phyloP scores from a whole-genome alignment of 2,329 filamentous ascomycete species.

The Colletotrichum euphorbiae region DNA sequence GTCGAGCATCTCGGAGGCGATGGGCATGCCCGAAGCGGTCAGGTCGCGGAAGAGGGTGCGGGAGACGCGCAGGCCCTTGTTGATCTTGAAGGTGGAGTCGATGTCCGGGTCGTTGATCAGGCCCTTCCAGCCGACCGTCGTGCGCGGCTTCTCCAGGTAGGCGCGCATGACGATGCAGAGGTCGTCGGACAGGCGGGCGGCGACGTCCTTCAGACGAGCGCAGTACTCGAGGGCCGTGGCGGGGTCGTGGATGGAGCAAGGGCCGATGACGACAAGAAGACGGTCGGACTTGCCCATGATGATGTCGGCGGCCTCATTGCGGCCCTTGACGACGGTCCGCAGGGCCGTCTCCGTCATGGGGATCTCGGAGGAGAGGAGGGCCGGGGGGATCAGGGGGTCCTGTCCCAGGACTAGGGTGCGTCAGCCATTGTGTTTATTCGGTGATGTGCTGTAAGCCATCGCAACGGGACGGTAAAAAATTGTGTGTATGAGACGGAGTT shows the following conservation, averaged over 20 bases:
- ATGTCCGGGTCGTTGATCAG: slow-evolving; percentile 99
- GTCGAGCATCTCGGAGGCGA: slow-evolving; percentile 98
- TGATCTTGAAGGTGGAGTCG: slow-evolving; percentile 97
- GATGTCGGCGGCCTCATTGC: slow-evolving; percentile 76
- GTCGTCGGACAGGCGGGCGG: slow-evolving; percentile 83
- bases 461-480: background rate
- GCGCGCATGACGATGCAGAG: slow-evolving; percentile 96
- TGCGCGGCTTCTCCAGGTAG: slow-evolving; percentile 98
- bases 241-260: slow-evolving; percentile 98
- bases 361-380: slow-evolving; percentile 87
- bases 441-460: background rate
- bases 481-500: background rate
- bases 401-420: slow-evolving; percentile 82
- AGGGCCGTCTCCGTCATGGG: slow-evolving; percentile 74
- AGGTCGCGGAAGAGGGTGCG: slow-evolving; percentile 93
- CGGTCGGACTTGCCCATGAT: slow-evolving; percentile 85
- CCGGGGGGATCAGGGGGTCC: slow-evolving; percentile 91
- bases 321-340: slow-evolving; percentile 77
- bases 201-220: slow-evolving; percentile 78
- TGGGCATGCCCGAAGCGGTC: slow-evolving; percentile 88
- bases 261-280: slow-evolving; percentile 92
- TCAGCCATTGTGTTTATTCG: slow-evolving; percentile 39
- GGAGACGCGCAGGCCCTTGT: slow-evolving; percentile 95
- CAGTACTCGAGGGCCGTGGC: slow-evolving; percentile 90
- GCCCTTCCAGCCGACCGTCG: slow-evolving; percentile 98